Conservation (phyloP, 768 basidiomycete species). For the Astraeus odoratus region DNA sequence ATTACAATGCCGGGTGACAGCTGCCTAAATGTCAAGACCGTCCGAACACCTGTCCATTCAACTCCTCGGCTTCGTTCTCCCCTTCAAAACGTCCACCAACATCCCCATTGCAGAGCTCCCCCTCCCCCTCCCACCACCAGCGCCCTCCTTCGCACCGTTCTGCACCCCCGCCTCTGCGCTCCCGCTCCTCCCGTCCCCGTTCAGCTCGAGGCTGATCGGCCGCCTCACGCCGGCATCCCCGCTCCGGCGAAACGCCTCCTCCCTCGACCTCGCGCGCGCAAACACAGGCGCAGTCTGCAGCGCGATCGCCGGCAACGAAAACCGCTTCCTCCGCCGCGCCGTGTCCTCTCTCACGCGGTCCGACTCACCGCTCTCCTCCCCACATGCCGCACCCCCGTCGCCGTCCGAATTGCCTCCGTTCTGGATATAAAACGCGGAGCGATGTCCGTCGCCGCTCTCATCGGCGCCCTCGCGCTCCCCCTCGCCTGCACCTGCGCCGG, state of each 20-base stretch:
- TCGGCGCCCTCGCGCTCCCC: not conserved
- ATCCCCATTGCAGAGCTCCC: conserved; percentile 24
- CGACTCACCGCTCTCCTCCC: conserved; percentile 2
- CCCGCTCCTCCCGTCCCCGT: conserved; percentile 1
- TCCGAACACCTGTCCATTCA: too few species aligned
- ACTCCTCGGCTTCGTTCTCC: conserved; percentile 8
- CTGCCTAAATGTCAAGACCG: too few species aligned
- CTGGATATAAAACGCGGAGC: too few species aligned
- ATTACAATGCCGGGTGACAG: too few species aligned
- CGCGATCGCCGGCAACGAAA: conserved; percentile 72
- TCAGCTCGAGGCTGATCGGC: too few species aligned
- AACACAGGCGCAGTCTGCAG: conserved; percentile 68
- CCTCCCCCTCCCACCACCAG: conserved; percentile 15
- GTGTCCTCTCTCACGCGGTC: conserved; percentile 48
- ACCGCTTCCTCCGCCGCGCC: conserved; percentile 55
- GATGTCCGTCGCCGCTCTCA: not conserved
- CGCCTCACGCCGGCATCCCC: conserved; percentile 2
- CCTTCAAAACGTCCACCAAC: conserved; percentile 26
- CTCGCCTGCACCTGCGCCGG: not conserved
- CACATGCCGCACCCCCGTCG: not conserved
- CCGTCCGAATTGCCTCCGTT: too few species aligned
- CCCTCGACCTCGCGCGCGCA: conserved; percentile 37
- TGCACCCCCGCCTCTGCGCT: conserved; percentile 9
- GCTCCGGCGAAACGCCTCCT: conserved; percentile 2
- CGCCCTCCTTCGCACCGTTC: conserved; percentile 30